Base-by-base conservation (phyloP, 768 basidiomycete genomes). In the Russula ochroleuca region DNA sequence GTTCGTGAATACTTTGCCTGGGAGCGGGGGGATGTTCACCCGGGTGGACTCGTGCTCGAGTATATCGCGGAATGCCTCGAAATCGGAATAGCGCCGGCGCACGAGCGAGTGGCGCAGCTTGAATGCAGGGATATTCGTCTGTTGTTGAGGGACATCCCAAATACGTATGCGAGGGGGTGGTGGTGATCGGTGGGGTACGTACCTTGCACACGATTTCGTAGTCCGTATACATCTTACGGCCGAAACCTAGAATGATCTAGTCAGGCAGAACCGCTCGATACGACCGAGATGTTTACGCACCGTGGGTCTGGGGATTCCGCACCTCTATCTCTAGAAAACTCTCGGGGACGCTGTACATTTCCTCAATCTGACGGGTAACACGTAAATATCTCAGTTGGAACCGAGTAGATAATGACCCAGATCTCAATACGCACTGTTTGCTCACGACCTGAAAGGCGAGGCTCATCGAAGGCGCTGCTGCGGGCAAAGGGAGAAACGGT, bases 101-200 rank as follows among this genome's bases (percentile, higher is more conserved):
- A 86, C 85, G 48, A 82, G 75, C 3, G 84, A 85, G 74, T 83
- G 82, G 52, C 75, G 91, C 48, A 98, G 83, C 74, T 98, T 97
- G 81, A 99, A 99, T 0, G 96, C 96, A 38, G 95, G 97, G 70
- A 98, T 99, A 76, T 98, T 98, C 70, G 97, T 98, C 94, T 97
- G 67, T 21, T 19, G 33, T 38, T 8, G 31, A 33, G 8, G 41
- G 45, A 40, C 25, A 43, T 17, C 15, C n/a, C 51, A 25, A 13
- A 40, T 23, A 49, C 28, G 55, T 13, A 21, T 11, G 8, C 47
- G 23, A 17, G 35, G 28, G 13, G 7, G 56, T 35, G 19, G 9
- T 21, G 13, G 19, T 23, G 19, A 28, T 45, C 9, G 45, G 14
- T 15, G 38, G 48, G 35, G 38, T 66, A 71, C 81, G 66, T 62